Base-by-base conservation (phyloP, 2,329 filamentous ascomycete species). In the Alternaria solani region DNA sequence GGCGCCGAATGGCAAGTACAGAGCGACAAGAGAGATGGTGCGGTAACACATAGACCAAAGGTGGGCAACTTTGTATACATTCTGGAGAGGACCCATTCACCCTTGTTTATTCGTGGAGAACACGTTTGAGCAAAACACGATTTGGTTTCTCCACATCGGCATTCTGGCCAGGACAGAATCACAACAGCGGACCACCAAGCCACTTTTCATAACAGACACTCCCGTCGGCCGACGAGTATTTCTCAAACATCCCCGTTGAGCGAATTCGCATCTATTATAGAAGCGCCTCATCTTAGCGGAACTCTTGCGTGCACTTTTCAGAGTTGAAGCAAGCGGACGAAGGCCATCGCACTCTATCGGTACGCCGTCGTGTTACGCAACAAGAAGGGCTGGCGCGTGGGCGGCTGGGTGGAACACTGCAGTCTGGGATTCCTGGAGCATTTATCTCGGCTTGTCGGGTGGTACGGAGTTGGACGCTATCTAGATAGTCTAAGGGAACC, bases 41-140 rank as follows among this genome's bases (percentile, higher is more conserved):
- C 62, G 7, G 57, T 71, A 4, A 70, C 73, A 18, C 75, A 80
- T 65, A 71, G 71, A 42, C 78, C 78, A 16, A 75, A 72, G 56
- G 63, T 80, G 5, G 62, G 69, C 36, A 76, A 81, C 57, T 80
- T 75, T 74, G 60, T 81, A 1, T 81, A 81, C 63, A 68, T 81
- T 1, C 58, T 81, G 34, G 71, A 73, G 43, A 63, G 79, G 49
- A 81, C 79, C 30, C 63, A 75, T n/a, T 61, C 69, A 3, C 61
- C 67, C n/a, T 51, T 75, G 3, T 64, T 61, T 46, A 18, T 67
- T 28, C 51, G 63, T 25, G 61, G 65, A 43, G 60, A 51, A 25
- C 60, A 64, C 28, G 39, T 63, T 20, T 65, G 55, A 2, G 5
- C 46, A 49, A 23, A 11, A 34, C 5, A 5, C 14, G 11, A 36